Percentiles rank a stretch among this genome's conserved stretches.
These are phyloP conservation scores for Diaporthe helianthi DNA, from an alignment of 2,329 filamentous ascomycete genomes.

Conservation along the genomic window DNA sequence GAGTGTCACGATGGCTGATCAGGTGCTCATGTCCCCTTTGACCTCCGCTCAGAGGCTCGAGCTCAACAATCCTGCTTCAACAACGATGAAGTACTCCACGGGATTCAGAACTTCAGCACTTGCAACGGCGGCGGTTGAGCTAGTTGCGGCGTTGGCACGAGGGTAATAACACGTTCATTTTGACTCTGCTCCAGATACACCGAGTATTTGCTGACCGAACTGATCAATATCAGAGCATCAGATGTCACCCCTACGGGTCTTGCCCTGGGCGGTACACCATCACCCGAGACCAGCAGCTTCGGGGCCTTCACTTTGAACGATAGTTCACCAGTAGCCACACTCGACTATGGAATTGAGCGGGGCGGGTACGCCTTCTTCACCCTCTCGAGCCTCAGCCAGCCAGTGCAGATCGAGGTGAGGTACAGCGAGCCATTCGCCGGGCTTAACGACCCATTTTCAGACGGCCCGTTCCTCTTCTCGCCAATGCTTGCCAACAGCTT, in stretches of 20 bases:
- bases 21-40: background rate
- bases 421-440: slow-evolving; percentile 45
- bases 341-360: slow-evolving; percentile 45
- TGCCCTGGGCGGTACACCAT: background rate
- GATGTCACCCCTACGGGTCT: background rate
- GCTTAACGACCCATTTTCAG: slow-evolving; percentile 40
- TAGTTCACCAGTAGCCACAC: slow-evolving; percentile 33
- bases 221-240: background rate
- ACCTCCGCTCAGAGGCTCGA: too few relatives aligned
- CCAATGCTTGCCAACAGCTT: slow-evolving; percentile 44
- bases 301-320: background rate
- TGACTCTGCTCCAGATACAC: background rate
- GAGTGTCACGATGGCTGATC: background rate
- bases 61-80: background rate
- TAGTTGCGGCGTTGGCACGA: background rate
- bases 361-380: slow-evolving; percentile 46
- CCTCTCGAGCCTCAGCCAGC: slow-evolving; percentile 37
- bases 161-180: background rate
- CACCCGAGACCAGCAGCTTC: background rate
- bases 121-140: background rate
- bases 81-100: background rate
- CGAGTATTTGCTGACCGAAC: background rate
- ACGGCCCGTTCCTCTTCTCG: slow-evolving; percentile 42
- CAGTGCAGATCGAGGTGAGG: slow-evolving; percentile 46
- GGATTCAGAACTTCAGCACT: background rate